These are phyloP conservation scores for Cymbopogon citratus DNA, from an alignment of 176 grass and related monocot genomes.

Conservation along the genomic window DNA sequence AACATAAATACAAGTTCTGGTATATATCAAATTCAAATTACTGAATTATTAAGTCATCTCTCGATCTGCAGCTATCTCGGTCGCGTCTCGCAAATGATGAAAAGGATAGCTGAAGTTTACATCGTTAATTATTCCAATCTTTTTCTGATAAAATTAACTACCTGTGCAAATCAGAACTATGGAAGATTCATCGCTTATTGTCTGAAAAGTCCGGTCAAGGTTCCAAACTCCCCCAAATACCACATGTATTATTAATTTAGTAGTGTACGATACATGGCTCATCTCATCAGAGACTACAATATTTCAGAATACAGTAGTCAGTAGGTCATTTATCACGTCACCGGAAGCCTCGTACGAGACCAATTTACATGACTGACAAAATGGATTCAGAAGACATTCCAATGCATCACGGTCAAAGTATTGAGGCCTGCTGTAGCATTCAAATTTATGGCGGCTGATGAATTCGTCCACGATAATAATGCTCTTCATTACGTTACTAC, in stretches of 20 bases:
- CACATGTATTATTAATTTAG: too few relatives aligned
- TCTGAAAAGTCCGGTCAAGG: too few relatives aligned
- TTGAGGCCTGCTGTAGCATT: neutral
- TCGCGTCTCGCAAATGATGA: too few relatives aligned
- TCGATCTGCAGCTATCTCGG: too few relatives aligned
- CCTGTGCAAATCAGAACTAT: too few relatives aligned
- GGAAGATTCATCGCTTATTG: too few relatives aligned
- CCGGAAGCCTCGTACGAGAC: neutral
- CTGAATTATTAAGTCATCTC: too few relatives aligned
- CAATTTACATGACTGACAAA: conserved; percentile 1
- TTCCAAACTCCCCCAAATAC: too few relatives aligned
- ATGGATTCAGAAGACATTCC: neutral
- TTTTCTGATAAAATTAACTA: too few relatives aligned
- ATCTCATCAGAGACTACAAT: neutral
- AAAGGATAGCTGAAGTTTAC: too few relatives aligned
- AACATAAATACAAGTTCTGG: neutral
- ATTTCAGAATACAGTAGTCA: neutral
- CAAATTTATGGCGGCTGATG: neutral
- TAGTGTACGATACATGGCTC: neutral
- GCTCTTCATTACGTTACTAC: neutral
- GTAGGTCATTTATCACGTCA: conserved; percentile 1
- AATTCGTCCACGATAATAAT: neutral
- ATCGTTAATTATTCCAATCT: too few relatives aligned
- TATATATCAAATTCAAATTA: neutral
- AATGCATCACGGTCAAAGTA: neutral